A percentile compares a stretch with the other conserved stretches of the same genome.
Conservation (phyloP, 108 stramenopile species). For the Cyclotella kingstonii region DNA sequence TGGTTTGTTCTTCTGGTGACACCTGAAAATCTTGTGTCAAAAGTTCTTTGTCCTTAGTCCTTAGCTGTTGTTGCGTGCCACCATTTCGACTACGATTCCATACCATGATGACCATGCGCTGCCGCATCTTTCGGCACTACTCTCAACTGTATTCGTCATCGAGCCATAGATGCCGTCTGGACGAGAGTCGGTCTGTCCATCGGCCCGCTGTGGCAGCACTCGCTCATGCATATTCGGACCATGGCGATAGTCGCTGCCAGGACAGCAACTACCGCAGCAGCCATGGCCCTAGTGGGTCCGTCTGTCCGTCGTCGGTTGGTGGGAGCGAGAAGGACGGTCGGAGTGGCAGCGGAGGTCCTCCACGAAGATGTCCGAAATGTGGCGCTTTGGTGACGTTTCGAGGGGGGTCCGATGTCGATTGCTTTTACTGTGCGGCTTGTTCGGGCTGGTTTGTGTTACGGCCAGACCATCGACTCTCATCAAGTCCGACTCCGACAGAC, state of each 20-base stretch:
- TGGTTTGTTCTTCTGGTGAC: too few species aligned
- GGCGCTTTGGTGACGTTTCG: slow-evolving; percentile 69
- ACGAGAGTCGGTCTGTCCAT: background rate
- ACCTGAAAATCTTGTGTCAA: too few species aligned
- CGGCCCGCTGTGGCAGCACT: background rate
- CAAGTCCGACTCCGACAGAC: too few species aligned
- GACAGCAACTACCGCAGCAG: slow-evolving; percentile 2
- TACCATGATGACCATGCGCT: too few species aligned
- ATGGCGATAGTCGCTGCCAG: slow-evolving; percentile 1
- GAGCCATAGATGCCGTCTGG: too few species aligned
- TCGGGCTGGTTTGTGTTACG: slow-evolving; percentile 77
- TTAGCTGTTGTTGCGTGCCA: too few species aligned
- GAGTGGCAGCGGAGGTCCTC: slow-evolving; percentile 31
- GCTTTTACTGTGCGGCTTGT: slow-evolving; percentile 87
- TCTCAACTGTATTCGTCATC: too few species aligned
- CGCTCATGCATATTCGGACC: background rate
- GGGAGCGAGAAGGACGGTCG: slow-evolving; percentile 29
- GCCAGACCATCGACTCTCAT: slow-evolving; percentile 6
- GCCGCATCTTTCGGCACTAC: too few species aligned
- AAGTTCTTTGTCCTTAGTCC: too few species aligned
- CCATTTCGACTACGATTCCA: too few species aligned
- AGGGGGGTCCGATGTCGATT: slow-evolving; percentile 36
- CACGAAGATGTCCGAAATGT: slow-evolving; percentile 76
- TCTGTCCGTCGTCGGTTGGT: slow-evolving; percentile 26
- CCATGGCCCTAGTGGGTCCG: slow-evolving; percentile 22